Evolutionary conservation across 1,284 basidiomycete species (phyloP).

Genomic region (Boletus hoseneyae): DNA sequence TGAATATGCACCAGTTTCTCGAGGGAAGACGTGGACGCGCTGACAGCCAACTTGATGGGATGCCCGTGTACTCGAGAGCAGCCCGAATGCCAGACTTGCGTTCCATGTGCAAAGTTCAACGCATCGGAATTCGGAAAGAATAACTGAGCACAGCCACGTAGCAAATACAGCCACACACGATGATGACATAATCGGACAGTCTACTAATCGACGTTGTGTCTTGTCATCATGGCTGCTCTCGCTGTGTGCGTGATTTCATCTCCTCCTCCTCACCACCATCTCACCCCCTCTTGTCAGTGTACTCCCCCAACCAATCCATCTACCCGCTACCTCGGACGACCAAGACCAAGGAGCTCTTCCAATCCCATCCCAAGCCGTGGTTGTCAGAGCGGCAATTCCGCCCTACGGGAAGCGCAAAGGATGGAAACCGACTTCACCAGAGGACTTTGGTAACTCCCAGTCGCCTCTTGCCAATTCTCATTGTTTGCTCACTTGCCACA

Average conservation of each 20-base stretch:
- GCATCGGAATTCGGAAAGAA: conserved; percentile 26
- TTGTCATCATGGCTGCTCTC: conserved; percentile 50
- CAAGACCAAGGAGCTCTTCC: conserved; percentile 46
- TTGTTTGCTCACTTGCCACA: conserved; percentile 27
- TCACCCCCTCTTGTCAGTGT: conserved; percentile 37
- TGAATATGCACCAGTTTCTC: conserved; percentile 92
- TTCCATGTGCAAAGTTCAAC: neutral
- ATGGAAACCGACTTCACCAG: conserved; percentile 82
- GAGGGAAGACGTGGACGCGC: conserved; percentile 81
- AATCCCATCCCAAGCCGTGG: conserved; percentile 44
- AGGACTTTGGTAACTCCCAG: conserved; percentile 75
- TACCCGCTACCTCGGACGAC: conserved; percentile 50
- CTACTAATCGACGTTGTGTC: conserved; percentile 1
- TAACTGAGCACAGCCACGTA: conserved; percentile 24
- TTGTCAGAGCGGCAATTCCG: conserved; percentile 58
- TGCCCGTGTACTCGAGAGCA: conserved; percentile 61
- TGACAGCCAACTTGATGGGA: conserved; percentile 70
- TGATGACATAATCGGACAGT: conserved; percentile 18
- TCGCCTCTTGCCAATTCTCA: neutral
- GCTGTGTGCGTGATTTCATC: conserved; percentile 49
- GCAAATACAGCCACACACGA: conserved; percentile 26
- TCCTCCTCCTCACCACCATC: neutral
- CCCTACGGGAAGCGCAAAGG: conserved; percentile 82
- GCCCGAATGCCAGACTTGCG: conserved; percentile 46
- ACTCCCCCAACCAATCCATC: conserved; percentile 66